phyloP scores from a whole-genome alignment of 345 rosid genomes.

The Lepidium aucheri region DNA sequence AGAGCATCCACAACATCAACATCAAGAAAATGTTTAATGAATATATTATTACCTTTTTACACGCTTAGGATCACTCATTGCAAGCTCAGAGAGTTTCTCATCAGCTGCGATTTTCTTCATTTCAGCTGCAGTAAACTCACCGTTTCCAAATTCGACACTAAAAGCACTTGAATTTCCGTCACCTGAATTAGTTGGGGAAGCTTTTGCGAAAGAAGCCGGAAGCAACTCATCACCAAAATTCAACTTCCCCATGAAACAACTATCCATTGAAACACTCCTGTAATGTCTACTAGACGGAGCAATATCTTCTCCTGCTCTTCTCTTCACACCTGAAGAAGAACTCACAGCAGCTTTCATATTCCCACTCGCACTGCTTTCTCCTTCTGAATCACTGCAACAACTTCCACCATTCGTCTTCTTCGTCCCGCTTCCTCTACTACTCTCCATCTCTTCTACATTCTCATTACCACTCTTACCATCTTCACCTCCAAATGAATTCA shows the following conservation, averaged over 20 bases:
- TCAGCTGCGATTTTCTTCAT: conserved; percentile 64
- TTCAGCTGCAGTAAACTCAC: conserved; percentile 55
- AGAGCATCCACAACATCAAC: neutral
- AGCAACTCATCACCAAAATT: conserved; percentile 42
- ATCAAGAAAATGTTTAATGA: neutral
- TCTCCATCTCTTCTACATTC: conserved; percentile 33
- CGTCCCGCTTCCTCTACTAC: conserved; percentile 54
- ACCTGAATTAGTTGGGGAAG: conserved; percentile 33
- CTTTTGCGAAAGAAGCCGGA: conserved; percentile 18
- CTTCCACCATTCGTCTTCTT: conserved; percentile 46
- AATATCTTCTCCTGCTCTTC: conserved; percentile 55
- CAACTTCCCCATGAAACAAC: conserved; percentile 46
- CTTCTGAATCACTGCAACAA: conserved; percentile 67
- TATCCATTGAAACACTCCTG: conserved; percentile 74
- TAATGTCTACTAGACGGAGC: conserved; percentile 42
- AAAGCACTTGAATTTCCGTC: conserved; percentile 40
- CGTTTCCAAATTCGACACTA: conserved; percentile 44
- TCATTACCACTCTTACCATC: conserved; percentile 27
- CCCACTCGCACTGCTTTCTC: conserved; percentile 46
- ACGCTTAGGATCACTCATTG: conserved; percentile 49
- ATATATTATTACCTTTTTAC: conserved; percentile 52
- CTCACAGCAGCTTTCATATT: conserved; percentile 20
- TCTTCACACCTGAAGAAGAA: conserved; percentile 31
- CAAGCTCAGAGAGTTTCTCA: conserved; percentile 78
- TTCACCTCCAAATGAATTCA: conserved; percentile 65